Percentiles rank a stretch among this genome's conserved stretches.
phyloP scores from a whole-genome alignment of 805 yeast species.

The Danielia oregonensis region DNA sequence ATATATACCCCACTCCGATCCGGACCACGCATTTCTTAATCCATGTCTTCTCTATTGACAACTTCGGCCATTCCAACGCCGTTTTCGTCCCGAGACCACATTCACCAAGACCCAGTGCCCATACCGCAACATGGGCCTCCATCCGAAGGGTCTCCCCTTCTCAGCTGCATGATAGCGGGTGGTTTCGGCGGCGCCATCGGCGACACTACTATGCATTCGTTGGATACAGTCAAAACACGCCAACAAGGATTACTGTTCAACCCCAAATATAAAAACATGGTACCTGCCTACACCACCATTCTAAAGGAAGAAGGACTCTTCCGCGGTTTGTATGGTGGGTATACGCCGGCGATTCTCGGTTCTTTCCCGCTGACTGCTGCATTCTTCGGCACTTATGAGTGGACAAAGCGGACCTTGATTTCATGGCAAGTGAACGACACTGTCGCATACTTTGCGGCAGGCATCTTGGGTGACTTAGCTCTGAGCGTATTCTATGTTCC shows the following conservation, averaged over 20 bases:
- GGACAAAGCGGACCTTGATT: conserved; percentile 66
- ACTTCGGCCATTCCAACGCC: conserved; percentile 19
- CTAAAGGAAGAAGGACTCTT: conserved; percentile 77
- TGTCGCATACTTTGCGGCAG: conserved; percentile 74
- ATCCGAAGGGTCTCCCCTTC: conserved; percentile 37
- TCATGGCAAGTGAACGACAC: conserved; percentile 78
- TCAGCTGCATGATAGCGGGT: conserved; percentile 78
- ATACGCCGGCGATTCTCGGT: conserved; percentile 87
- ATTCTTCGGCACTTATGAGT: conserved; percentile 91
- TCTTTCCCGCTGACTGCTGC: conserved; percentile 91
- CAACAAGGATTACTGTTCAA: conserved; percentile 89
- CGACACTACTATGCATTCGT: conserved; percentile 89
- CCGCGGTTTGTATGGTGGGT: conserved; percentile 89
- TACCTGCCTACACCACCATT: conserved; percentile 74
- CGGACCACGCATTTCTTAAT: too few relatives aligned
- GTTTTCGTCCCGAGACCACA: conserved; percentile 15
- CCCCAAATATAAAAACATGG: conserved; percentile 67
- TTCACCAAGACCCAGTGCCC: conserved; percentile 1
- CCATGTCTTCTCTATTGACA: conserved; percentile 14
- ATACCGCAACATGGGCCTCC: not conserved
- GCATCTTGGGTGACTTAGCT: conserved; percentile 90
- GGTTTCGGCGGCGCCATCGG: conserved; percentile 94
- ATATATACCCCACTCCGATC: too few relatives aligned
- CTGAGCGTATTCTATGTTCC: conserved; percentile 91
- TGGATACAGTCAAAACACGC: conserved; percentile 94